These are phyloP conservation scores for Gnetum montanum DNA, from an alignment of 75 land plant genomes.

Conservation along the genomic window DNA sequence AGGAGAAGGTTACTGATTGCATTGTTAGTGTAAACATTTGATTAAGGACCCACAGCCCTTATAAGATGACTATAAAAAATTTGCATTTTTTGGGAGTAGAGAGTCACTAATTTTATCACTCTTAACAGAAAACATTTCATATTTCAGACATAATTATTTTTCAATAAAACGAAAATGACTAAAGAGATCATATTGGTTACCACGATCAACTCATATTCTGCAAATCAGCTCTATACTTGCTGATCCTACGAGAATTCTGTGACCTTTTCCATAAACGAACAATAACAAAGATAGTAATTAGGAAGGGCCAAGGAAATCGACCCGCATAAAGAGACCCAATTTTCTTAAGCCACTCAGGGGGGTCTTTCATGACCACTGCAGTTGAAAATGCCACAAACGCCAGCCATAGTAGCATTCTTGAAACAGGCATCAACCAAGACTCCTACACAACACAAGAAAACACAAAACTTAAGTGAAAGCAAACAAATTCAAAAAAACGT, in stretches of 20 bases:
- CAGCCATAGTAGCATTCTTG: slow-evolving; percentile 34
- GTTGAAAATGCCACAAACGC: slow-evolving; percentile 24
- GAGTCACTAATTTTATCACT: too few relatives aligned
- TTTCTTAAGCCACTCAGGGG: slow-evolving; percentile 33
- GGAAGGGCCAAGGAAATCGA: slow-evolving; percentile 56
- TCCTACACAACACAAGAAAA: slow-evolving; percentile 25
- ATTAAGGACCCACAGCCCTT: too few relatives aligned
- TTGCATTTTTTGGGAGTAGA: too few relatives aligned
- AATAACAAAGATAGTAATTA: slow-evolving; percentile 45
- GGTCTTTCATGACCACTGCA: slow-evolving; percentile 19
- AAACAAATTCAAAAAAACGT: background rate
- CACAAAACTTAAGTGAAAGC: background rate
- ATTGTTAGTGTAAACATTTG: too few relatives aligned
- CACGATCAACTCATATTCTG: too few relatives aligned
- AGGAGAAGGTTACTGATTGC: too few relatives aligned
- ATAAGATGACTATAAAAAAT: too few relatives aligned
- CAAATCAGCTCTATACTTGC: too few relatives aligned
- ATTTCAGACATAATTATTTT: too few relatives aligned
- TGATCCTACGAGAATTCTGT: slow-evolving; percentile 27
- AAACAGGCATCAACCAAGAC: slow-evolving; percentile 46
- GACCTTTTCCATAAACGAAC: slow-evolving; percentile 52
- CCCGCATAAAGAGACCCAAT: slow-evolving; percentile 7
- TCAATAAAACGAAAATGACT: too few relatives aligned
- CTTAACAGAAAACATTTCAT: too few relatives aligned
- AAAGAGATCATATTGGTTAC: too few relatives aligned